Evolutionary conservation across 169 alveolate genomes (phyloP).

Genomic region (Hepatocystis sp.): DNA sequence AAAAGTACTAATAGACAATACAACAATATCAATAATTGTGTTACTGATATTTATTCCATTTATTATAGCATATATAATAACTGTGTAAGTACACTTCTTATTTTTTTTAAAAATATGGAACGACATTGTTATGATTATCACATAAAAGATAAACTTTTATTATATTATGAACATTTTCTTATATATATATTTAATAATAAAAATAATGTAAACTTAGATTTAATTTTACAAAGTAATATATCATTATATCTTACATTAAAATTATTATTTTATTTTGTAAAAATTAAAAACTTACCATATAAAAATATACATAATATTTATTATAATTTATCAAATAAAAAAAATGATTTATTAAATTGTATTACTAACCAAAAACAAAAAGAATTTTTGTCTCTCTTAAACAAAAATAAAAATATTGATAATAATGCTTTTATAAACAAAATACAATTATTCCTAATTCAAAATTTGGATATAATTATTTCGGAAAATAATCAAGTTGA

Average conservation of each 20-base stretch:
- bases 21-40: not conserved
- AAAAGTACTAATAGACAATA: no score
- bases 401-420: no score
- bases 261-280: slow-evolving; percentile 13
- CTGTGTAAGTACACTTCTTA: not conserved
- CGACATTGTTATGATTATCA: slow-evolving; percentile 29
- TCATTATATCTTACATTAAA: slow-evolving; percentile 43
- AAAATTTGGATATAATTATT: no score
- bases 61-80: slow-evolving; percentile 26
- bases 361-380: no score
- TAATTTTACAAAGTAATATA: slow-evolving; percentile 38
- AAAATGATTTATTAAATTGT: no score
- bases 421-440: no score
- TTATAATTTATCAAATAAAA: no score
- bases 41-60: slow-evolving; percentile 4
- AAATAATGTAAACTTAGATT: slow-evolving; percentile 24
- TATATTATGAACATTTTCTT: slow-evolving; percentile 52
- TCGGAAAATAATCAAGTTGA: no score
- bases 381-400: no score
- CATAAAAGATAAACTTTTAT: slow-evolving; percentile 23
- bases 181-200: slow-evolving; percentile 12
- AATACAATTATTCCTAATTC: no score
- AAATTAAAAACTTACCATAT: slow-evolving; percentile 32
- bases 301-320: slow-evolving; percentile 50
- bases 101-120: slow-evolving; percentile 50